These are phyloP conservation scores for Xylogone sp. DNA, from an alignment of 2,329 filamentous ascomycete genomes.

Conservation along the genomic window DNA sequence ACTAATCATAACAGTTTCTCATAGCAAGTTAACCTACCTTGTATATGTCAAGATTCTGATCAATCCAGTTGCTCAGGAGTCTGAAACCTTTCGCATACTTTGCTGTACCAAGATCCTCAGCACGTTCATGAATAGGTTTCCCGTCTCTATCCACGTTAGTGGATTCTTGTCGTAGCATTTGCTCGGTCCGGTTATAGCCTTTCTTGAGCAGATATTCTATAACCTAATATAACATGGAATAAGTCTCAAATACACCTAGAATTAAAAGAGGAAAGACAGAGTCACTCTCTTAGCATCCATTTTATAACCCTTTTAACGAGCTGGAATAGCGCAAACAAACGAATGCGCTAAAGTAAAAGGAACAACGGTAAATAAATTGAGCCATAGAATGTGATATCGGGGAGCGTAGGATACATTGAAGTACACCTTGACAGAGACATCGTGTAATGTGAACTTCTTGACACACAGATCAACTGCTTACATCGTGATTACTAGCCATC, in stretches of 20 bases:
- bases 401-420: too few relatives aligned
- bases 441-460: too few relatives aligned
- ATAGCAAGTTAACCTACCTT: constrained; percentile 53
- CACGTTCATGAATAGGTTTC: constrained; percentile 61
- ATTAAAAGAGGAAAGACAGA: too few relatives aligned
- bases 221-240: constrained; percentile 46
- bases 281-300: too few relatives aligned
- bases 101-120: constrained; percentile 67
- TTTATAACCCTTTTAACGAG: too few relatives aligned
- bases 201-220: constrained; percentile 96
- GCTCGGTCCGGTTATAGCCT: constrained; percentile 88
- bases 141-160: constrained; percentile 78
- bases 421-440: too few relatives aligned
- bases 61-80: constrained; percentile 76
- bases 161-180: constrained; percentile 87
- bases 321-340: too few relatives aligned
- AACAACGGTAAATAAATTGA: too few relatives aligned
- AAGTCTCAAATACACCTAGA: not conserved
- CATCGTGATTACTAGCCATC: too few relatives aligned
- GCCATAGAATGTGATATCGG: too few relatives aligned
- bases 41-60: constrained; percentile 90
- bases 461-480: too few relatives aligned
- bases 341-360: too few relatives aligned
- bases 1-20: constrained; percentile 12
- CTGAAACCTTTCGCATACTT: constrained; percentile 76